phyloP scores from a whole-genome alignment of 2,329 filamentous ascomycete genomes.

The Diaporthe caulivora region DNA sequence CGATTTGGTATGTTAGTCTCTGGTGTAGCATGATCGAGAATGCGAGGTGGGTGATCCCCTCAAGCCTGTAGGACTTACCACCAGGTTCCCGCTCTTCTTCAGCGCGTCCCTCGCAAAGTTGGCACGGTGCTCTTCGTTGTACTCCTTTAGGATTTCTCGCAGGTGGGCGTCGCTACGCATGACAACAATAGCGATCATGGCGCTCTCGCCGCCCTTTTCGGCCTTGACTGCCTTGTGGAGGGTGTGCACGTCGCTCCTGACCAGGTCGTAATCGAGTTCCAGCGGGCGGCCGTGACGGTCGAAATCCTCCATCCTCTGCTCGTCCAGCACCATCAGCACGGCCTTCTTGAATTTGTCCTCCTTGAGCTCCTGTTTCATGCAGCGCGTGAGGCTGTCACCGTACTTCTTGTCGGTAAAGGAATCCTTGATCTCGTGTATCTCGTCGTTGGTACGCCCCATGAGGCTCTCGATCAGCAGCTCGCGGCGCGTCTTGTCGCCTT shows the following conservation, averaged over 20 bases:
- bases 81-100: conserved; percentile 89
- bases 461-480: conserved; percentile 94
- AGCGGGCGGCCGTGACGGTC: conserved; percentile 73
- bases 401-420: conserved; percentile 95
- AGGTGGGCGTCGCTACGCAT: conserved; percentile 85
- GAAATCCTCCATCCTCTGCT: conserved; percentile 83
- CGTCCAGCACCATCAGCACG: conserved; percentile 85
- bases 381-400: conserved; percentile 80
- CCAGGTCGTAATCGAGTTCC: conserved; percentile 68
- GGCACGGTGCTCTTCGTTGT: conserved; percentile 77
- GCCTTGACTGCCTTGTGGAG: conserved; percentile 76
- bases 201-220: conserved; percentile 85
- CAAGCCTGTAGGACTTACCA: conserved; percentile 71
- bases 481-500: conserved; percentile 83
- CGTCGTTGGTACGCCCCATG: conserved; percentile 90
- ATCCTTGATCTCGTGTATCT: conserved; percentile 88
- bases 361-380: conserved; percentile 93
- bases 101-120: conserved; percentile 93
- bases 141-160: conserved; percentile 81
- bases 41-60: background rate
- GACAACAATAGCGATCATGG: conserved; percentile 89
- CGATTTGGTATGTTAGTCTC: conserved; percentile 29
- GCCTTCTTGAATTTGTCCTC: conserved; percentile 97
- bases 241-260: conserved; percentile 79
- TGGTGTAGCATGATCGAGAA: background rate